Percentiles rank a stretch among this genome's conserved stretches.
phyloP scores from a whole-genome alignment of 768 basidiomycete species.

The Xerocomellus intermedius region DNA sequence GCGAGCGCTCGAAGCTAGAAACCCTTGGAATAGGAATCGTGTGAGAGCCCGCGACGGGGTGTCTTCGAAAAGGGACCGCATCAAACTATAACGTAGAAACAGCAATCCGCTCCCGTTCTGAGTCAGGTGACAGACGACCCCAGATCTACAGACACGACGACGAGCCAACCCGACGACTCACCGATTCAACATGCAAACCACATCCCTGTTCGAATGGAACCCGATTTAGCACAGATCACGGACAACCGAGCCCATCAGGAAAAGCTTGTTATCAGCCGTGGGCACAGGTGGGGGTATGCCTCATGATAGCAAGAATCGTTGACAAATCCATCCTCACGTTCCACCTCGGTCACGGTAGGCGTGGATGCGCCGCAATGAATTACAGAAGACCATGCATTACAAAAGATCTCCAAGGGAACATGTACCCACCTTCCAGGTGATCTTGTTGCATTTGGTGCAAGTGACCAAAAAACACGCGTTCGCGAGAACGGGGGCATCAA shows the following conservation, averaged over 20 bases:
- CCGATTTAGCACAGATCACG: slow-evolving; percentile 5
- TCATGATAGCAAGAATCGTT: slow-evolving; percentile 1
- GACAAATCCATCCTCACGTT: slow-evolving; percentile 14
- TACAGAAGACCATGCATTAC: slow-evolving; percentile 12
- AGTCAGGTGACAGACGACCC: slow-evolving; percentile 13
- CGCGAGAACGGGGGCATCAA: slow-evolving; percentile 36
- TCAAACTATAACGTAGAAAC: slow-evolving; percentile 34
- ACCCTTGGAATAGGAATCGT: slow-evolving; percentile 16
- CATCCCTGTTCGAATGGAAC: slow-evolving; percentile 53
- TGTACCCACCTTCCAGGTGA: slow-evolving; percentile 62
- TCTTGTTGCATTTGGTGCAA: slow-evolving; percentile 65
- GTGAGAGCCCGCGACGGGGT: slow-evolving; percentile 31
- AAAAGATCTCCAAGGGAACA: slow-evolving; percentile 28
- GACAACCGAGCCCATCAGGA: neutral
- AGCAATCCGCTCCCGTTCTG: slow-evolving; percentile 8
- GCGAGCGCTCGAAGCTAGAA: slow-evolving; percentile 15
- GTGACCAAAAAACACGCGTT: slow-evolving; percentile 56
- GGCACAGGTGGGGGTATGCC: slow-evolving; percentile 14
- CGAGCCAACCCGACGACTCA: slow-evolving; percentile 37
- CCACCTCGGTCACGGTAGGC: slow-evolving; percentile 11
- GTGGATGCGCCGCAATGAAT: slow-evolving; percentile 22
- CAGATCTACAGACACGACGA: slow-evolving; percentile 16
- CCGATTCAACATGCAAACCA: slow-evolving; percentile 61
- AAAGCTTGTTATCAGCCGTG: neutral
- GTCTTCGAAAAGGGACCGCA: slow-evolving; percentile 36